These are phyloP conservation scores for Amanita inopinata DNA, from an alignment of 768 basidiomycete genomes.

Conservation along the genomic window DNA sequence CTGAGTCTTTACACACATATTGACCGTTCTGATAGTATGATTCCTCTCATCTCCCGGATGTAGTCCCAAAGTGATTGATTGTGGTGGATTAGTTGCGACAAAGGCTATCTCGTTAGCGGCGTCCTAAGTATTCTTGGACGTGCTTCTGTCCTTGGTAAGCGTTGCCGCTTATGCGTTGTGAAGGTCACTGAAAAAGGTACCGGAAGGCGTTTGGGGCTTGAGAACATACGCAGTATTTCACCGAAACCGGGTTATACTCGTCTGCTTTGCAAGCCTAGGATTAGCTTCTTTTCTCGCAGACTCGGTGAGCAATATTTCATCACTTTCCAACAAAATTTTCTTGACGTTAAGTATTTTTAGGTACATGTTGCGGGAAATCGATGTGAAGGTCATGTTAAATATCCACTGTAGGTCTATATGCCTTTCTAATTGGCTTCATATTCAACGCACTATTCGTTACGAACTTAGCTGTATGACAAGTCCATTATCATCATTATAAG, in stretches of 20 bases:
- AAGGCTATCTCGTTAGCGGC: constrained; percentile 19
- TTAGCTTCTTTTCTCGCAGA: constrained; percentile 15
- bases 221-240: constrained; percentile 18
- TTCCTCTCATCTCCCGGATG: background rate
- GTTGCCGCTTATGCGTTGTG: background rate
- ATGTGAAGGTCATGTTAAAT: background rate
- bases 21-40: too few species aligned
- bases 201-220: constrained; percentile 9
- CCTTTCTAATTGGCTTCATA: too few species aligned
- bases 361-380: background rate
- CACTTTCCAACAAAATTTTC: background rate
- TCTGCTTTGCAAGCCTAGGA: constrained; percentile 15
- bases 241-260: constrained; percentile 12
- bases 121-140: constrained; percentile 22
- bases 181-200: background rate
- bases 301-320: constrained; percentile 12
- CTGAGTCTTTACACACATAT: background rate
- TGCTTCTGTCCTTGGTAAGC: constrained; percentile 19
- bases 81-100: constrained; percentile 16
- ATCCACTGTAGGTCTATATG: background rate
- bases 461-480: too few species aligned
- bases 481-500: too few species aligned
- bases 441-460: too few species aligned
- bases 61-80: background rate
- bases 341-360: constrained; percentile 6